Percentiles rank a stretch among this genome's conserved stretches.
These are phyloP conservation scores for Xenoacremonium recifei DNA, from an alignment of 2,329 filamentous ascomycete genomes.

Conservation along the genomic window DNA sequence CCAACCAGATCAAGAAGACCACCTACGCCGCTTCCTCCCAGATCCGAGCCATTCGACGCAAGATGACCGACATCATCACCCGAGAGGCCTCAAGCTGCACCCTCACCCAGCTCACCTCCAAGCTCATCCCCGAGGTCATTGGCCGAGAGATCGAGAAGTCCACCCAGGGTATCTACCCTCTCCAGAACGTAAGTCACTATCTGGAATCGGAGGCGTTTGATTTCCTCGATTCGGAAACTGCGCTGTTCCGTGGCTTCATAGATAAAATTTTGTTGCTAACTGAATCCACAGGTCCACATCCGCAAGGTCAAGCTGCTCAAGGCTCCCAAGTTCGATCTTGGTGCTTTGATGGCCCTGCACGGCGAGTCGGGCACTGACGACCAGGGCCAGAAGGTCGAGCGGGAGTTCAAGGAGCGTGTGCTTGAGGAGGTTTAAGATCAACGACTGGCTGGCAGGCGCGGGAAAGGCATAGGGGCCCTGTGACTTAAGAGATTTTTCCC, in stretches of 20 bases:
- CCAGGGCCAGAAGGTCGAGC: constrained; percentile 96
- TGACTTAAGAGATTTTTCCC: constrained; percentile 33
- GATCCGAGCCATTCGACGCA: constrained; percentile 97
- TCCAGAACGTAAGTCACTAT: constrained; percentile 90
- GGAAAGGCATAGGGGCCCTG: constrained; percentile 31
- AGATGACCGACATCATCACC: constrained; percentile 99
- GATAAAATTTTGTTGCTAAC: no score
- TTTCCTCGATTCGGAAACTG: background rate
- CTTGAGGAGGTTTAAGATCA: constrained; percentile 82
- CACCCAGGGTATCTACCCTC: constrained; percentile 98
- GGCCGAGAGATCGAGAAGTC: constrained; percentile 99
- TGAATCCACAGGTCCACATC: constrained; percentile 89
- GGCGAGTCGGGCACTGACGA: constrained; percentile 96
- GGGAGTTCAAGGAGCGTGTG: constrained; percentile 98
- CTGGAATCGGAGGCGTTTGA: background rate
- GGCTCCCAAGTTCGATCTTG: constrained; percentile 98
- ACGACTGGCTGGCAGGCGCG: constrained; percentile 30
- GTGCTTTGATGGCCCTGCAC: constrained; percentile 92
- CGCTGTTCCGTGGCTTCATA: background rate
- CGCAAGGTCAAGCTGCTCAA: constrained; percentile 99
- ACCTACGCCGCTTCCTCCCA: constrained; percentile 97
- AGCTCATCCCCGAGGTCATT: constrained; percentile 99
- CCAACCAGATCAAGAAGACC: constrained; percentile 99
- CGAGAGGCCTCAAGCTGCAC: constrained; percentile 94
- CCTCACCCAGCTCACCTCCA: constrained; percentile 92